These are phyloP conservation scores for Sinapis alba DNA, from an alignment of 441 rosid species.

Conservation along the genomic window DNA sequence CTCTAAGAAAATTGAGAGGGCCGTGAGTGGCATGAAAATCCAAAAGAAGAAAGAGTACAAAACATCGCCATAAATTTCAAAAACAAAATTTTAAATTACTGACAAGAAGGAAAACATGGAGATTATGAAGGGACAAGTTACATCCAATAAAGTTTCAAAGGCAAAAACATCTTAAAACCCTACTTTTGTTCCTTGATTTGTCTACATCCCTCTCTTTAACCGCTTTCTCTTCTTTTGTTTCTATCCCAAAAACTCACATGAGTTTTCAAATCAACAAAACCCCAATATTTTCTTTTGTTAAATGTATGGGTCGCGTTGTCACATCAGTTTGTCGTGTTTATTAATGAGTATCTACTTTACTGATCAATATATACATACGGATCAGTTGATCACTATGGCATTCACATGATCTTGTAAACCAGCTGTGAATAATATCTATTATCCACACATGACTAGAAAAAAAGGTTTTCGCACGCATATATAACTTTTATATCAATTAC, in stretches of 20 bases:
- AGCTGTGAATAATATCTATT: slow-evolving; percentile 1
- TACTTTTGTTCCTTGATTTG: slow-evolving; percentile 39
- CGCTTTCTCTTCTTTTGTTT: slow-evolving; percentile 34
- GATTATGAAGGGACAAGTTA: slow-evolving; percentile 39
- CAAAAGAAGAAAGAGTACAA: slow-evolving; percentile 4
- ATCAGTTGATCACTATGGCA: neutral
- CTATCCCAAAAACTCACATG: slow-evolving; percentile 28
- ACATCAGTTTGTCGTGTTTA: slow-evolving; percentile 26
- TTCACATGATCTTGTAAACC: slow-evolving; percentile 18
- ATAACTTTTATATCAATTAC: neutral
- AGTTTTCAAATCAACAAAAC: slow-evolving; percentile 36
- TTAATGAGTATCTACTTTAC: slow-evolving; percentile 10
- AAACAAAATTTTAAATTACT: neutral
- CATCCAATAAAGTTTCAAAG: slow-evolving; percentile 27
- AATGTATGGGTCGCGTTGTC: slow-evolving; percentile 30
- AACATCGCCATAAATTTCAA: neutral
- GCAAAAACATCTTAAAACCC: slow-evolving; percentile 41
- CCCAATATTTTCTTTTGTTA: slow-evolving; percentile 7
- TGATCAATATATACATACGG: neutral
- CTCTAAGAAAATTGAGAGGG: neutral
- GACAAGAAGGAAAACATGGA: slow-evolving; percentile 27
- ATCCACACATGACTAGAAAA: slow-evolving; percentile 9
- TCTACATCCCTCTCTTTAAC: slow-evolving; percentile 33
- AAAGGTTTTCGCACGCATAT: too few relatives aligned
- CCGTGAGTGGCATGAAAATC: slow-evolving; percentile 1